Evolutionary conservation across 257 asterid species (phyloP).

Genomic region (Penstemon davidsonii): DNA sequence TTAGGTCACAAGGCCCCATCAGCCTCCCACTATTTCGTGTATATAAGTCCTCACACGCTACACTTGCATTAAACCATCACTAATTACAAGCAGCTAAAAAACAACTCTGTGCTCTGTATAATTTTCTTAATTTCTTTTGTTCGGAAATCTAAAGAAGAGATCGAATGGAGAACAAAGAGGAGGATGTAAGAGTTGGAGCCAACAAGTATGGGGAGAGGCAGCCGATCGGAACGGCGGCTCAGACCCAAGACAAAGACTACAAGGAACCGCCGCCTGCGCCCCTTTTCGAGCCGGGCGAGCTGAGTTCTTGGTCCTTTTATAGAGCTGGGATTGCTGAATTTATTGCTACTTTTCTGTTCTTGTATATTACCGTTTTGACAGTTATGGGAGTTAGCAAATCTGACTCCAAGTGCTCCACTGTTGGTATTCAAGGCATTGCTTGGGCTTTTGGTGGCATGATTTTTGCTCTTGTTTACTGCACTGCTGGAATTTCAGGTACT

Average conservation of each 20-base stretch:
- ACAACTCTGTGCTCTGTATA: not conserved
- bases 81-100: not conserved
- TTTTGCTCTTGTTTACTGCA: slow-evolving; percentile 66
- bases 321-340: slow-evolving; percentile 70
- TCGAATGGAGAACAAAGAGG: slow-evolving; percentile 58
- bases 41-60: slow-evolving; percentile 26
- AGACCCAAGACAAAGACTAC: slow-evolving; percentile 65
- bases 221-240: slow-evolving; percentile 69
- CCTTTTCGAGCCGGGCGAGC: slow-evolving; percentile 59
- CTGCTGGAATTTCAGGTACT: slow-evolving; percentile 70
- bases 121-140: not conserved
- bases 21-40: not conserved
- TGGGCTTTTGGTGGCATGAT: slow-evolving; percentile 82
- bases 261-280: slow-evolving; percentile 72
- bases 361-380: slow-evolving; percentile 49
- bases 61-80: slow-evolving; percentile 25
- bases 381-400: slow-evolving; percentile 60
- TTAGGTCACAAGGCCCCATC: slow-evolving; percentile 16
- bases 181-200: slow-evolving; percentile 61
- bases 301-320: slow-evolving; percentile 60
- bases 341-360: slow-evolving; percentile 56
- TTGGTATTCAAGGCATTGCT: slow-evolving; percentile 71
- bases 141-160: not conserved
- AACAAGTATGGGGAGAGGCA: slow-evolving; percentile 57
- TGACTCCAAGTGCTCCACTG: slow-evolving; percentile 46